These are phyloP conservation scores for Paracamarosporium sp. DNA, from an alignment of 2,329 filamentous ascomycete species.

Conservation along the genomic window DNA sequence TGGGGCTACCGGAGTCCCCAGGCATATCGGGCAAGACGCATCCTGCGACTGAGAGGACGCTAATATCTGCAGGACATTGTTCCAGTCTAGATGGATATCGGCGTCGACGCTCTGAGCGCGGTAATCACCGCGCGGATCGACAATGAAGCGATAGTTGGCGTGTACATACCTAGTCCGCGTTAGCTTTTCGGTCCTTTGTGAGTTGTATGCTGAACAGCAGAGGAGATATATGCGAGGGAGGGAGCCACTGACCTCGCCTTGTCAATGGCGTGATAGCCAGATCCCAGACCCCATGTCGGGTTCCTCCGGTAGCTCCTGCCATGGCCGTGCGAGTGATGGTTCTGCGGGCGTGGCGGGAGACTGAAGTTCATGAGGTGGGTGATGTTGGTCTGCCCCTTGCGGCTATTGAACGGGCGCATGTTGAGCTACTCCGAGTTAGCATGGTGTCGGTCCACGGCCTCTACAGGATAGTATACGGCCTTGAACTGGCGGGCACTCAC, in stretches of 20 bases:
- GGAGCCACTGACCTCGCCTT: slow-evolving; percentile 73
- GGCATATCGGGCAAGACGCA: slow-evolving; percentile 90
- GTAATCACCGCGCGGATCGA: slow-evolving; percentile 82
- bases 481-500: slow-evolving; percentile 56
- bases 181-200: not conserved
- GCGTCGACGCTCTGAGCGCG: slow-evolving; percentile 81
- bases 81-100: slow-evolving; percentile 90
- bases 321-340: slow-evolving; percentile 61
- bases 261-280: slow-evolving; percentile 87
- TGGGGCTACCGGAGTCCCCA: slow-evolving; percentile 89
- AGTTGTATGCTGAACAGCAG: not conserved
- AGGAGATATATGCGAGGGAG: not conserved
- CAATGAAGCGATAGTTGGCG: slow-evolving; percentile 96
- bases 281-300: slow-evolving; percentile 83
- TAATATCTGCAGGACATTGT: slow-evolving; percentile 86
- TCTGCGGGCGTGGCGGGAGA: slow-evolving; percentile 74
- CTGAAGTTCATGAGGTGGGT: slow-evolving; percentile 96
- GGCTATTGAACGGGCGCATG: slow-evolving; percentile 70
- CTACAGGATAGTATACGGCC: too few species aligned
- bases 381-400: slow-evolving; percentile 94
- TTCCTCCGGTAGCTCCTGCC: slow-evolving; percentile 66
- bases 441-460: not conserved
- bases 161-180: slow-evolving; percentile 73
- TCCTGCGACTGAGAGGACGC: slow-evolving; percentile 89
- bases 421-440: slow-evolving; percentile 55